Percentiles rank a stretch among this genome's conserved stretches.
Evolutionary conservation across 2,329 filamentous ascomycete species (phyloP).

Genomic region (Aspergillaceae sp.): DNA sequence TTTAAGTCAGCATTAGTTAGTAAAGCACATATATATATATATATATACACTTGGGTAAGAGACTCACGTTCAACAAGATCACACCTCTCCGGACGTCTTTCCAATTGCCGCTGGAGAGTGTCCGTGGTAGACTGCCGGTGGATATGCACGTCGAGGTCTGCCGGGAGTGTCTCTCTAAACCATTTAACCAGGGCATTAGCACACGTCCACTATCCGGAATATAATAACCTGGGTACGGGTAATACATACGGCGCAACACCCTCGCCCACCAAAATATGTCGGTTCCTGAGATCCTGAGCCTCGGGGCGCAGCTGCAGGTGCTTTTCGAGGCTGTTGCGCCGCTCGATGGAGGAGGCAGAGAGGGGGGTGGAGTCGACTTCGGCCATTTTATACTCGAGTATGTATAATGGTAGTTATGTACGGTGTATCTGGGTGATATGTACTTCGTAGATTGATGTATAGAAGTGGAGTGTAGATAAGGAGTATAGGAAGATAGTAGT

Average conservation of each 20-base stretch:
- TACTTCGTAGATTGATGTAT: not conserved
- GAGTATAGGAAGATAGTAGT: not conserved
- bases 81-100: constrained; percentile 58
- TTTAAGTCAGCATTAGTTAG: not conserved
- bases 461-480: not conserved
- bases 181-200: not conserved
- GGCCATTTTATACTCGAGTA: constrained; percentile 1
- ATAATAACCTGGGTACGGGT: not conserved
- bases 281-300: constrained; percentile 56
- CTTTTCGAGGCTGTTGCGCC: constrained; percentile 61
- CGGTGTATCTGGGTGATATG: not conserved
- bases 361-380: constrained; percentile 52
- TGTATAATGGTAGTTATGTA: not conserved
- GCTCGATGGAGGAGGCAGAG: constrained; percentile 42
- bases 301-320: constrained; percentile 63
- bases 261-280: constrained; percentile 60
- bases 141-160: constrained; percentile 51
- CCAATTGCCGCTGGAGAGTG: constrained; percentile 55
- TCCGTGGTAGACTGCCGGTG: constrained; percentile 31
- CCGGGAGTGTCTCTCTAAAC: not conserved
- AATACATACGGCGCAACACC: constrained; percentile 55
- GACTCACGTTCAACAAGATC: constrained; percentile 68
- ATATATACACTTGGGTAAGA: too few relatives aligned
- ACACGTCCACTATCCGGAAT: not conserved
- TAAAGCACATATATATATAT: too few relatives aligned